A percentile compares a stretch with the other conserved stretches of the same genome.
These are phyloP conservation scores for Mallotus japonicus DNA, from an alignment of 441 rosid species.

Conservation along the genomic window DNA sequence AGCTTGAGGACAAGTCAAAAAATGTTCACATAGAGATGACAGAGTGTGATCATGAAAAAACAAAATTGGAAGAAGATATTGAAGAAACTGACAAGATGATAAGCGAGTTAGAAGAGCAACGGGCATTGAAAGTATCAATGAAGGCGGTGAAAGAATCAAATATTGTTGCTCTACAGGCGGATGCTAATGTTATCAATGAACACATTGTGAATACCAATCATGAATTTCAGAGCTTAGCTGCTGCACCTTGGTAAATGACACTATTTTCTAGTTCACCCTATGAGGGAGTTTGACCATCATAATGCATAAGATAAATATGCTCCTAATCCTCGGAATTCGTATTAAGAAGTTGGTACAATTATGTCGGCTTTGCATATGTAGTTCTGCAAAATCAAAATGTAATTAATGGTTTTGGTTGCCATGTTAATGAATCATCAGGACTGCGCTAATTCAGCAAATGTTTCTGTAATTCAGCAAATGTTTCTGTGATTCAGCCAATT, in stretches of 20 bases:
- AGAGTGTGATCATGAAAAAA: neutral
- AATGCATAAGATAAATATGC: neutral
- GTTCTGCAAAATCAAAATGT: neutral
- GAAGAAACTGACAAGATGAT: neutral
- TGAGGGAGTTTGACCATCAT: neutral
- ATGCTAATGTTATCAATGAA: neutral
- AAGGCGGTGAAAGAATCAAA: constrained; percentile 9
- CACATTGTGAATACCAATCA: neutral
- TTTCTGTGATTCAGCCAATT: too few species aligned
- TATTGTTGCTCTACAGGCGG: neutral
- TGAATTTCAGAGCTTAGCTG: constrained; percentile 5
- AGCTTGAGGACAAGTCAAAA: constrained; percentile 3
- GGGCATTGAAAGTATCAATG: constrained; percentile 3
- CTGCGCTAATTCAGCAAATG: too few species aligned
- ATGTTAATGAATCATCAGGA: neutral
- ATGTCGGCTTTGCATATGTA: neutral
- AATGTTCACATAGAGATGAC: neutral
- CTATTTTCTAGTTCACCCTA: neutral
- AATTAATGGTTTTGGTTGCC: neutral
- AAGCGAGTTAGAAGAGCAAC: neutral
- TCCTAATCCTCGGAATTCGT: neutral
- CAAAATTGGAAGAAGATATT: constrained; percentile 7
- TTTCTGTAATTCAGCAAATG: too few species aligned
- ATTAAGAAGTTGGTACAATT: neutral
- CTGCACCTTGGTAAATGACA: constrained; percentile 4